phyloP scores from a whole-genome alignment of 768 basidiomycete species.

The Auriculariales sp. region DNA sequence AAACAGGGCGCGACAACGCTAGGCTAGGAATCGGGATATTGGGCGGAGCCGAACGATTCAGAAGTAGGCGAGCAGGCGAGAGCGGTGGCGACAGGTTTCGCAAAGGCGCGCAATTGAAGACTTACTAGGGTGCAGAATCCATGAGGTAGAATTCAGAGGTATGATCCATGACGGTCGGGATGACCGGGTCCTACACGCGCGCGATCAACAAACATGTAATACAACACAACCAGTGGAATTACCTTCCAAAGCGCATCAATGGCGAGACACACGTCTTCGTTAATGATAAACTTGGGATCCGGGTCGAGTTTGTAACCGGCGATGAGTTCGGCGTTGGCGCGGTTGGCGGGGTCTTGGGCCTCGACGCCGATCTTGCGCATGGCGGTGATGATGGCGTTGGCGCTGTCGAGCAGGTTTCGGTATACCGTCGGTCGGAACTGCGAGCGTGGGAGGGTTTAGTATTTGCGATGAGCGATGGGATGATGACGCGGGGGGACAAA shows the following conservation, averaged over 20 bases:
- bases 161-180: constrained; percentile 35
- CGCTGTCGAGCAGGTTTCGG: constrained; percentile 78
- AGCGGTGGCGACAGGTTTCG: too few species aligned
- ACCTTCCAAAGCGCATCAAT: constrained; percentile 58
- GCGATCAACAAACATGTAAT: too few species aligned
- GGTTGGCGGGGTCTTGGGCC: constrained; percentile 50
- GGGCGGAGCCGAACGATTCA: too few species aligned
- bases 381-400: constrained; percentile 70
- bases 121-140: constrained; percentile 87
- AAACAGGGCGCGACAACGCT: too few species aligned
- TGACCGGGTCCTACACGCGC: constrained; percentile 32
- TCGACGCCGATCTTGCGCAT: constrained; percentile 80
- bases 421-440: constrained; percentile 68
- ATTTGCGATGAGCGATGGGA: too few species aligned
- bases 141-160: constrained; percentile 78
- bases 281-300: constrained; percentile 30
- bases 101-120: constrained; percentile 7
- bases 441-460: too few species aligned
- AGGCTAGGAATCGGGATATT: too few species aligned
- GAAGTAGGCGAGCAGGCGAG: too few species aligned
- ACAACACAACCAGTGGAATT: too few species aligned
- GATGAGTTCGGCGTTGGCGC: constrained; percentile 47
- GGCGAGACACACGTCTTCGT: constrained; percentile 51
- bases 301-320: constrained; percentile 33
- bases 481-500: too few species aligned